A percentile compares a stretch with the other conserved stretches of the same genome.
These are phyloP conservation scores for Thelonectria olida DNA, from an alignment of 2,329 filamentous ascomycete genomes.

Conservation along the genomic window DNA sequence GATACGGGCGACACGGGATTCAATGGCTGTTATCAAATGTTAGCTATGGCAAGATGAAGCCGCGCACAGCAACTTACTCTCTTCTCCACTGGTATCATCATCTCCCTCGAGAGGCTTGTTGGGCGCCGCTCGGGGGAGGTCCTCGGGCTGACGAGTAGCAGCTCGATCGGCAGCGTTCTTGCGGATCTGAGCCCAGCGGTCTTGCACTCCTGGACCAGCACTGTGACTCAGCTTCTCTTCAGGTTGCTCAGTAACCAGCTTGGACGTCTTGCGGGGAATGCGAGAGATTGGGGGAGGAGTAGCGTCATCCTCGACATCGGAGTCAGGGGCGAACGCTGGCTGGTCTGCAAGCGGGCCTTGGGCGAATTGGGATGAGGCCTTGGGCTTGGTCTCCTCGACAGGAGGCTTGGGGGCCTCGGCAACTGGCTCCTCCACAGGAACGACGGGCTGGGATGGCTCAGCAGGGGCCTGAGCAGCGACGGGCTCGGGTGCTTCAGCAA, in stretches of 20 bases:
- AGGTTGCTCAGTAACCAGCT: constrained; percentile 36
- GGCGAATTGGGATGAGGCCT: constrained; percentile 70
- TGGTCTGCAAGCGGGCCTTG: constrained; percentile 89
- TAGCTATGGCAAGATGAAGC: constrained; percentile 25
- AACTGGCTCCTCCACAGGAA: constrained; percentile 20
- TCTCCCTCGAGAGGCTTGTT: constrained; percentile 71
- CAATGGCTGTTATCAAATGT: constrained; percentile 74
- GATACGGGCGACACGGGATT: constrained; percentile 95
- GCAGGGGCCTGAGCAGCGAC: constrained; percentile 36
- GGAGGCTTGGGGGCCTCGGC: constrained; percentile 20
- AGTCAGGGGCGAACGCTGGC: constrained; percentile 80
- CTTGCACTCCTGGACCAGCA: constrained; percentile 57
- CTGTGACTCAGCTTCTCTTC: constrained; percentile 47
- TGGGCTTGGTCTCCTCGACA: constrained; percentile 34
- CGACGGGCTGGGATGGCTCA: background rate
- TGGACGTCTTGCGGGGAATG: constrained; percentile 43
- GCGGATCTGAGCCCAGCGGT: constrained; percentile 95
- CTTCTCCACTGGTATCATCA: constrained; percentile 93
- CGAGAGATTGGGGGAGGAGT: constrained; percentile 63
- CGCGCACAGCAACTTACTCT: constrained; percentile 73
- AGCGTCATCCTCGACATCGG: constrained; percentile 58
- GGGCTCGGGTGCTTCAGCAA: constrained; percentile 40
- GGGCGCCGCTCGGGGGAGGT: constrained; percentile 66
- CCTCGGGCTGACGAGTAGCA: constrained; percentile 70
- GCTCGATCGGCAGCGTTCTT: constrained; percentile 92